phyloP scores from a whole-genome alignment of 345 rosid species.

The Boechera divaricarpa region DNA sequence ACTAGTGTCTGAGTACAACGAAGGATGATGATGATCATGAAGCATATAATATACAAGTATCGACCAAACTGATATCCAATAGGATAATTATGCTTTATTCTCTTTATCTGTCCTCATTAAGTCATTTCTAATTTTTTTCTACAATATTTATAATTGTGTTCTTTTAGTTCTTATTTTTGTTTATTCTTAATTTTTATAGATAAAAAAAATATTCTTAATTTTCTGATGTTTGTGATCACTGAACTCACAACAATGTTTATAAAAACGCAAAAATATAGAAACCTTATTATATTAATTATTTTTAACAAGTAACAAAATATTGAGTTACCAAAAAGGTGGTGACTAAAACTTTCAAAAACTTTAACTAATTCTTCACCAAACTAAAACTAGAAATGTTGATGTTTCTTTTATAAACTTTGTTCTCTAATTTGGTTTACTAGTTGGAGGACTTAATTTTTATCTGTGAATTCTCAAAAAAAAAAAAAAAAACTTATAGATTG shows the following conservation, averaged over 20 bases:
- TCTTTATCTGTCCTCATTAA: background rate
- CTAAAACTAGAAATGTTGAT: no score
- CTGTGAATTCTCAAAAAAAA: background rate
- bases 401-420: no score
- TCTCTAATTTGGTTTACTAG: background rate
- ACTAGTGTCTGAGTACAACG: slow-evolving; percentile 2
- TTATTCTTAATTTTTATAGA: background rate
- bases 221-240: background rate
- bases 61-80: slow-evolving; percentile 22
- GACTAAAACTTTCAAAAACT: no score
- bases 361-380: no score
- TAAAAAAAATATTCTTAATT: background rate
- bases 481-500: background rate
- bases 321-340: no score
- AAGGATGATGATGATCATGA: background rate
- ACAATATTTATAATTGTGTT: background rate
- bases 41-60: slow-evolving; percentile 2
- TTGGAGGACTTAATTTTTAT: no score
- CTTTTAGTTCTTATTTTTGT: background rate
- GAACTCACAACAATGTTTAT: background rate
- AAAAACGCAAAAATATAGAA: no score
- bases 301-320: no score
- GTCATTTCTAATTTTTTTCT: background rate
- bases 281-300: no score
- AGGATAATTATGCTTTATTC: background rate